These are phyloP conservation scores for Cornus controversa DNA, from an alignment of 148 eudicot species.

Conservation along the genomic window DNA sequence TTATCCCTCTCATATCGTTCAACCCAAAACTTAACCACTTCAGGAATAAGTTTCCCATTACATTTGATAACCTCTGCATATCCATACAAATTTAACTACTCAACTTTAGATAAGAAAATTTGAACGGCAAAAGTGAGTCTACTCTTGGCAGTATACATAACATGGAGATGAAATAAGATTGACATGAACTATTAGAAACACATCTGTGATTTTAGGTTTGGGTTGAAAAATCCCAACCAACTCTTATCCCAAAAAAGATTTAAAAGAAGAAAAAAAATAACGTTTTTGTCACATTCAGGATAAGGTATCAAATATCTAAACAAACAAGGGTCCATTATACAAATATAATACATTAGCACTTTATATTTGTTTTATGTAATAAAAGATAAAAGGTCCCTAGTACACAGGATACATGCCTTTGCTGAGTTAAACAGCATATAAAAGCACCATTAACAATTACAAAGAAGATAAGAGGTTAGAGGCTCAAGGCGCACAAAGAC, in stretches of 20 bases:
- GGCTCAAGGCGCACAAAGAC: too few species aligned
- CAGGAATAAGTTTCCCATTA: constrained; percentile 70
- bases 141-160: not conserved
- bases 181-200: not conserved
- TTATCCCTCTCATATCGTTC: constrained; percentile 79
- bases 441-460: not conserved
- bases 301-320: not conserved
- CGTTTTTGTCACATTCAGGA: not conserved
- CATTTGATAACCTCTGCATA: constrained; percentile 78
- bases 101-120: constrained; percentile 5
- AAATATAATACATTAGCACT: not conserved
- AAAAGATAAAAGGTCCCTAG: too few species aligned
- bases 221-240: not conserved
- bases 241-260: not conserved
- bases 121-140: not conserved
- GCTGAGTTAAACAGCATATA: not conserved
- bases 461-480: not conserved
- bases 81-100: constrained; percentile 11
- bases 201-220: not conserved
- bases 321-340: not conserved
- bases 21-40: constrained; percentile 72
- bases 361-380: not conserved
- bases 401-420: not conserved
- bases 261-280: not conserved
- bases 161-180: not conserved